Evolutionary conservation across 2,329 filamentous ascomycete species (phyloP), one percentile per base, ranked within the genome.

Genomic region (Aspergillus sp.): DNA sequence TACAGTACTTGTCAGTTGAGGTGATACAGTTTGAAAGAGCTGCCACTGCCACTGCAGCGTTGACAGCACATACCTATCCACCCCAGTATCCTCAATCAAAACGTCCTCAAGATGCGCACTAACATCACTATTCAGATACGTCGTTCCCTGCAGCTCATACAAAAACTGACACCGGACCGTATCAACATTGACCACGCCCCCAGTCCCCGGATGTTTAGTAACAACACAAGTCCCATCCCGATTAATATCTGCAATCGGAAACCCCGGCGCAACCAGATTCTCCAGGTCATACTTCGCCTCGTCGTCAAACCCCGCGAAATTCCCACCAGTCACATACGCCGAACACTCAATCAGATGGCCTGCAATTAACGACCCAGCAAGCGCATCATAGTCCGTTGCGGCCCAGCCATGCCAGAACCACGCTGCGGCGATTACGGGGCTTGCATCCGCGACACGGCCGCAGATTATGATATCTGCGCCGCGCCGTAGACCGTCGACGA

Each of bases 341-440:
- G 76, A 78, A 62, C 82, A 84, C 63, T 85, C 82, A 41, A 84
- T 83, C 5, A 84, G 65, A 66, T 84, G 81, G 1, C 80, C 82
- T 0, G 81, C 81, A 4, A 85, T 67, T 0, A 85, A 65, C 0
- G 81, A 72, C 0, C 79, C 79, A 0, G 83, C 83, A 6, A 86
- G 72, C 17, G 72, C 63, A 57, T 85, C 77, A 19, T 78, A 82
- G 23, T 80, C 75, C 0, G 72, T 75, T 14, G 79, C 75, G 0
- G 61, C 58, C 84, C 83, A 87, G 1, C 74, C 70, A 53, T 86
- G 77, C 79, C 82, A 86, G 72, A 77, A 86, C 64, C 79, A 79
- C 0, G 83, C 83, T 0, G 82, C 81, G 0, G 80, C 84, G 57
- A 86, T 84, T 0, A 84, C 81, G 0, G 81, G 82, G 3, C 77